These are phyloP conservation scores for Narthecium ossifragum DNA, from an alignment of 106 monocot genomes.

Conservation along the genomic window DNA sequence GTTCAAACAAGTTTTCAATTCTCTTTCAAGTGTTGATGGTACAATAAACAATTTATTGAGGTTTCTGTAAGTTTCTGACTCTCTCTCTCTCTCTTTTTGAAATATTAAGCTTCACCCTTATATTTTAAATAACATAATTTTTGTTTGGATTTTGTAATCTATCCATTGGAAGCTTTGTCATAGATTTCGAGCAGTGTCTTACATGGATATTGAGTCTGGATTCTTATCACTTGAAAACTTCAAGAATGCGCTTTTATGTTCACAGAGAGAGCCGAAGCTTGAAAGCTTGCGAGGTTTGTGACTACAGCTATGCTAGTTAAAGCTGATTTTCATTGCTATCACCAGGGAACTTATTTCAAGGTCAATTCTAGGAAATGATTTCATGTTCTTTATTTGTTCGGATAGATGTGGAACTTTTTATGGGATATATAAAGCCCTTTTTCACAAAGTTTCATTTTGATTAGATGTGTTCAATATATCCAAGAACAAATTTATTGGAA, in stretches of 20 bases:
- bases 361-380: too few relatives aligned
- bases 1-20: slow-evolving; percentile 58
- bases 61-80: slow-evolving; percentile 63
- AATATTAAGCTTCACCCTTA: too few relatives aligned
- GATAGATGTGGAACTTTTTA: too few relatives aligned
- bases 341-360: too few relatives aligned
- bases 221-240: slow-evolving; percentile 66
- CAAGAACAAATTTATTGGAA: too few relatives aligned
- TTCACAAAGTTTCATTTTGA: too few relatives aligned
- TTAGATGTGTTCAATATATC: too few relatives aligned
- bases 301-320: neutral
- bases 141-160: neutral
- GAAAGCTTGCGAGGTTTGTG: slow-evolving; percentile 56
- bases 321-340: too few relatives aligned
- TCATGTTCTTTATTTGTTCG: too few relatives aligned
- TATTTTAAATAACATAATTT: neutral
- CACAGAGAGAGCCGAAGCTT: slow-evolving; percentile 67
- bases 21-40: slow-evolving; percentile 41
- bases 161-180: slow-evolving; percentile 2
- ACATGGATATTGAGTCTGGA: slow-evolving; percentile 64
- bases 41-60: slow-evolving; percentile 48
- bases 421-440: too few relatives aligned
- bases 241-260: slow-evolving; percentile 39
- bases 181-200: slow-evolving; percentile 66
- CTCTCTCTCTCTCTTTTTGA: too few relatives aligned